phyloP scores from a whole-genome alignment of 139 green algal genomes.

The Chlorella sp. region DNA sequence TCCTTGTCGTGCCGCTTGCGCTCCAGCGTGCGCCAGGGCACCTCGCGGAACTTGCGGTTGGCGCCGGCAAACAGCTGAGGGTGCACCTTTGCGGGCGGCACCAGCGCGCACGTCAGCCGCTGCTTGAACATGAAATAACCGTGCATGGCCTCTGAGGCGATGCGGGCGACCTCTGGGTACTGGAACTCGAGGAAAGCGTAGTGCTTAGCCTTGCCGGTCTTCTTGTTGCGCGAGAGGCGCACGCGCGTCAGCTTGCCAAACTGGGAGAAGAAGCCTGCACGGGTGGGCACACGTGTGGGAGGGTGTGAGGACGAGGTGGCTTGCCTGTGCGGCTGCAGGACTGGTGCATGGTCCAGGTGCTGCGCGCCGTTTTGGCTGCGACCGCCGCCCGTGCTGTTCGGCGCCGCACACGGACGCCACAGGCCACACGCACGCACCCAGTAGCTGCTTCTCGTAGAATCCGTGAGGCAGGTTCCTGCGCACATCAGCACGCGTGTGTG shows the following conservation, averaged over 20 bases:
- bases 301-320: not conserved
- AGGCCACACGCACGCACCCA: conserved; percentile 45
- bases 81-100: conserved; percentile 47
- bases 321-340: not conserved
- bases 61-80: conserved; percentile 69
- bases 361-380: not conserved
- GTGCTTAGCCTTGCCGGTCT: conserved; percentile 47
- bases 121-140: conserved; percentile 87
- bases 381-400: not conserved
- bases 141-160: conserved; percentile 85
- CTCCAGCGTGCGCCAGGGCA: conserved; percentile 74
- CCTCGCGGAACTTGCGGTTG: conserved; percentile 64
- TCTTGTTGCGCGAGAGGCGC: conserved; percentile 57
- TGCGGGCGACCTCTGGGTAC: conserved; percentile 67
- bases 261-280: conserved; percentile 64
- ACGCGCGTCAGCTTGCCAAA: conserved; percentile 61
- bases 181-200: conserved; percentile 75
- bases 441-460: conserved; percentile 86
- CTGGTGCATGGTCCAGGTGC: not conserved
- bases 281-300: not conserved
- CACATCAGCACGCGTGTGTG: not conserved
- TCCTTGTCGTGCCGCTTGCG: conserved; percentile 60
- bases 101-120: conserved; percentile 26
- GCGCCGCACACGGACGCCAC: not conserved
- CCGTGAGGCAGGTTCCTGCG: conserved; percentile 84